Percentiles rank a stretch among this genome's conserved stretches.
These are phyloP conservation scores for Pyricularia pennisetigena DNA, from an alignment of 2,329 filamentous ascomycete genomes.

Conservation along the genomic window DNA sequence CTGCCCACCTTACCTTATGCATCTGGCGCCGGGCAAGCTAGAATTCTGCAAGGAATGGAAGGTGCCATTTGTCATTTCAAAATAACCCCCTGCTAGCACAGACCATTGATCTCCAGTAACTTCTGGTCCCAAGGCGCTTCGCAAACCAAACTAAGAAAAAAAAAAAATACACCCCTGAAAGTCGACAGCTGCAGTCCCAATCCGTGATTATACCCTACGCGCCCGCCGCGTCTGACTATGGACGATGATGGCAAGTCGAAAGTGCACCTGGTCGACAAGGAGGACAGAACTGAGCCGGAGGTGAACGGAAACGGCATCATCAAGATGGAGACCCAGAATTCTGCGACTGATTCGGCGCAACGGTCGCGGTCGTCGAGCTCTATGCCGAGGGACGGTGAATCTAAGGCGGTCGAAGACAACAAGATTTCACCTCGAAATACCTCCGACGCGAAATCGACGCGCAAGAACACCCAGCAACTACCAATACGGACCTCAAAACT, in stretches of 20 bases:
- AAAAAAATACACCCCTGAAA: not conserved
- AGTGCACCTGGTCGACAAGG: slow-evolving; percentile 11
- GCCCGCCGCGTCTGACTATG: slow-evolving; percentile 1
- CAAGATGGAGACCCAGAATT: slow-evolving; percentile 24
- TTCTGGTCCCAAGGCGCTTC: not conserved
- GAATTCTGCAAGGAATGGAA: not conserved
- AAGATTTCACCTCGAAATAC: slow-evolving; percentile 28
- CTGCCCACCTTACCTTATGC: not conserved
- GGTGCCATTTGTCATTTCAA: not conserved
- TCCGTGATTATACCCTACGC: not conserved
- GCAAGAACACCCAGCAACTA: slow-evolving; percentile 63
- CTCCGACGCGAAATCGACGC: slow-evolving; percentile 41
- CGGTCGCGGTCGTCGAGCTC: slow-evolving; percentile 28
- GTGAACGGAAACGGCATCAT: slow-evolving; percentile 22
- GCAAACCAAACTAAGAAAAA: not conserved
- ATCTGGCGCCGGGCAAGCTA: not conserved
- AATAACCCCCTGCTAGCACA: not conserved
- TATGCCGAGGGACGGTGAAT: slow-evolving; percentile 28
- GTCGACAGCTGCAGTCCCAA: not conserved
- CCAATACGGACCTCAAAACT: slow-evolving; percentile 55
- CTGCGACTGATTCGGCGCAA: not conserved
- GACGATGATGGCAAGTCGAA: slow-evolving; percentile 16
- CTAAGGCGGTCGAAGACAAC: slow-evolving; percentile 34
- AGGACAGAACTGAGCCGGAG: slow-evolving; percentile 28
- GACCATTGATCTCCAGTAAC: not conserved